Evolutionary conservation across 2,329 filamentous ascomycete genomes (phyloP).

Genomic region (Cordyceps cicadae): DNA sequence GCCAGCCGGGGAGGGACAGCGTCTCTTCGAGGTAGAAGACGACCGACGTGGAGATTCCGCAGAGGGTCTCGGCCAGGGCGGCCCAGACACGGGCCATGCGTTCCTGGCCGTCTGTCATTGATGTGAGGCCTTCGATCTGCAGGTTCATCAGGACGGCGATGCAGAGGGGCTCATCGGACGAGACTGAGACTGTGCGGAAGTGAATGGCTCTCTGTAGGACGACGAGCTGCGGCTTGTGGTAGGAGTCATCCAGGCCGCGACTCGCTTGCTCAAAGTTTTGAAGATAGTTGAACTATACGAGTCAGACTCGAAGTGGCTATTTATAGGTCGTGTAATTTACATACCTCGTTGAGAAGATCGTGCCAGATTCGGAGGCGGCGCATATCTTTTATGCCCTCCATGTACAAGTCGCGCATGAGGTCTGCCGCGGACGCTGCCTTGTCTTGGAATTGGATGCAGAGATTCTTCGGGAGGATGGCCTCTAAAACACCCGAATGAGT

Average conservation of each 20-base stretch:
- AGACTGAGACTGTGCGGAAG: conserved; percentile 22
- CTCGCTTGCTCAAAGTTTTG: conserved; percentile 5
- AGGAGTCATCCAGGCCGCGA: not conserved
- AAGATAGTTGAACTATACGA: conserved; percentile 15
- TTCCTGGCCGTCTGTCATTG: conserved; percentile 7
- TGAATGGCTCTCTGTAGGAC: conserved; percentile 20
- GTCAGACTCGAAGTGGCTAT: not conserved
- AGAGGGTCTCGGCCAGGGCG: conserved; percentile 12
- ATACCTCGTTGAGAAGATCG: conserved; percentile 16
- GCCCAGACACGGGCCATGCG: conserved; percentile 21
- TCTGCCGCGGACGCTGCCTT: conserved; percentile 15
- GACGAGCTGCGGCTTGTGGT: conserved; percentile 7
- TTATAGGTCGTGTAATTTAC: not conserved
- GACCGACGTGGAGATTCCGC: conserved; percentile 16
- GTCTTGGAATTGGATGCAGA: conserved; percentile 27
- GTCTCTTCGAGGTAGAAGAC: conserved; percentile 20
- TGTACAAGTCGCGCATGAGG: conserved; percentile 13
- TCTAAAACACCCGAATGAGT: conserved; percentile 14
- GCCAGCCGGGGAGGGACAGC: conserved; percentile 17
- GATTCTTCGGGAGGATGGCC: conserved; percentile 22
- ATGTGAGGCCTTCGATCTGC: conserved; percentile 15
- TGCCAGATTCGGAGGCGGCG: conserved; percentile 17
- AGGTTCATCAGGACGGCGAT: conserved; percentile 22
- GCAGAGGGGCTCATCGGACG: conserved; percentile 23
- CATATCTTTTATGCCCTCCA: conserved; percentile 11